phyloP scores from a whole-genome alignment of 1,139 yeast genomes.

The Kodamaea plutei region DNA sequence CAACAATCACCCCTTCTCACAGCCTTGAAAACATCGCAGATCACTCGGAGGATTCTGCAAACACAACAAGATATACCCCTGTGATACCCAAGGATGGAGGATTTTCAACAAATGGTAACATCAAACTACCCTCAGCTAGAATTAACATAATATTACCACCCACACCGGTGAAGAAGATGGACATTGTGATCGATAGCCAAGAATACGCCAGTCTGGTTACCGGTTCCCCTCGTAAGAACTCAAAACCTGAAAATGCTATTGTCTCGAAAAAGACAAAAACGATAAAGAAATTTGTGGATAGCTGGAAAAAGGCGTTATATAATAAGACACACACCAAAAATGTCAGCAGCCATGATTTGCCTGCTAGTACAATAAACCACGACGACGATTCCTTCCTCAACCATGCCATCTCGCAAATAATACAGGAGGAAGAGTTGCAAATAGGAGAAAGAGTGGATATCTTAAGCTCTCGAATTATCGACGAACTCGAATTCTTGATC shows the following conservation, averaged over 20 bases:
- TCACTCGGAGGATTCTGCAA: conserved; percentile 22
- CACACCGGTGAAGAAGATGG: conserved; percentile 66
- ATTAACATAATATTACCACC: conserved; percentile 52
- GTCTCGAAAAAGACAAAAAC: conserved; percentile 30
- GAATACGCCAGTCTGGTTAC: neutral
- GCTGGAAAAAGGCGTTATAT: conserved; percentile 32
- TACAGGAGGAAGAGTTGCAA: conserved; percentile 13
- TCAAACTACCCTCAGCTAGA: conserved; percentile 46
- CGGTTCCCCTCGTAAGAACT: conserved; percentile 11
- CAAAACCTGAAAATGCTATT: no score
- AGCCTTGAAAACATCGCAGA: neutral
- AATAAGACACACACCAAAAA: conserved; percentile 11
- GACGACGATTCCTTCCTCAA: conserved; percentile 8
- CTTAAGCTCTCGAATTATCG: conserved; percentile 73
- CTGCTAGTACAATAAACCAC: conserved; percentile 2
- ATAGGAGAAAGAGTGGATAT: conserved; percentile 59
- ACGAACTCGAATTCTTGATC: conserved; percentile 56
- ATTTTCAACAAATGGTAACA: conserved; percentile 47
- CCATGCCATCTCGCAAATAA: conserved; percentile 5
- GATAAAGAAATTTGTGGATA: conserved; percentile 37
- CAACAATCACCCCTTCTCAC: neutral
- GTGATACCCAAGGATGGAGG: conserved; percentile 31
- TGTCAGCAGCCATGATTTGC: neutral
- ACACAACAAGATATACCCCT: conserved; percentile 1
- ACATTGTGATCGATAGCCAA: conserved; percentile 21